Conservation (phyloP, 1,284 basidiomycete genomes). For the Boletus smithii region DNA sequence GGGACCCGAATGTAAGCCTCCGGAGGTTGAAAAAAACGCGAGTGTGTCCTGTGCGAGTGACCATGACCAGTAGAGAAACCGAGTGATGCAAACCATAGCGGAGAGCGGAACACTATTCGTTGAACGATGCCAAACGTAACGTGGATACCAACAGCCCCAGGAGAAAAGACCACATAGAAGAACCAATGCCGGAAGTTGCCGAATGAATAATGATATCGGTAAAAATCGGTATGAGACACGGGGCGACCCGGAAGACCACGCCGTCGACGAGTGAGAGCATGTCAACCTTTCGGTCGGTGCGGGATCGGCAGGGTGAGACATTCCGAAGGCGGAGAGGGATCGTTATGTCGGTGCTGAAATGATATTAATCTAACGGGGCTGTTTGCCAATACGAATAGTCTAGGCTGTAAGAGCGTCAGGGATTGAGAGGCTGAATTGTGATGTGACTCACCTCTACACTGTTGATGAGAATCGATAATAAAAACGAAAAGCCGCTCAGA, state of each 20-base stretch:
- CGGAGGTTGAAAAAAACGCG: conserved; percentile 22
- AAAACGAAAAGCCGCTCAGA: conserved; percentile 38
- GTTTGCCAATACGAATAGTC: conserved; percentile 28
- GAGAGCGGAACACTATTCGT: conserved; percentile 36
- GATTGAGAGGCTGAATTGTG: not conserved
- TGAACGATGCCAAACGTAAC: conserved; percentile 31
- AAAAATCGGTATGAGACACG: conserved; percentile 31
- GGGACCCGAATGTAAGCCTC: conserved; percentile 33
- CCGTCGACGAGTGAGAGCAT: conserved; percentile 3
- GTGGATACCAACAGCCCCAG: conserved; percentile 33
- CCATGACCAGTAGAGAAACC: conserved; percentile 34
- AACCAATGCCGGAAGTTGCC: conserved; percentile 36
- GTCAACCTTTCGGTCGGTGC: conserved; percentile 8
- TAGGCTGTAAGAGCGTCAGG: conserved; percentile 17
- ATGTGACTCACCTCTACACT: conserved; percentile 40
- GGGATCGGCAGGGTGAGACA: conserved; percentile 5
- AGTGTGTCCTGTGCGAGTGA: conserved; percentile 43
- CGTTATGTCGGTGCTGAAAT: conserved; percentile 28
- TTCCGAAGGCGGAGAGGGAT: conserved; percentile 15
- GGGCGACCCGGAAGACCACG: conserved; percentile 20
- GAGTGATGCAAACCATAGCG: conserved; percentile 29
- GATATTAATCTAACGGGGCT: conserved; percentile 38
- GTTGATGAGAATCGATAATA: conserved; percentile 32
- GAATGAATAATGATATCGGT: conserved; percentile 46
- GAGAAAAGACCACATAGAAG: conserved; percentile 26